These are phyloP conservation scores for Byssochlamys sp. DNA, from an alignment of 2,329 filamentous ascomycete species.

Conservation along the genomic window DNA sequence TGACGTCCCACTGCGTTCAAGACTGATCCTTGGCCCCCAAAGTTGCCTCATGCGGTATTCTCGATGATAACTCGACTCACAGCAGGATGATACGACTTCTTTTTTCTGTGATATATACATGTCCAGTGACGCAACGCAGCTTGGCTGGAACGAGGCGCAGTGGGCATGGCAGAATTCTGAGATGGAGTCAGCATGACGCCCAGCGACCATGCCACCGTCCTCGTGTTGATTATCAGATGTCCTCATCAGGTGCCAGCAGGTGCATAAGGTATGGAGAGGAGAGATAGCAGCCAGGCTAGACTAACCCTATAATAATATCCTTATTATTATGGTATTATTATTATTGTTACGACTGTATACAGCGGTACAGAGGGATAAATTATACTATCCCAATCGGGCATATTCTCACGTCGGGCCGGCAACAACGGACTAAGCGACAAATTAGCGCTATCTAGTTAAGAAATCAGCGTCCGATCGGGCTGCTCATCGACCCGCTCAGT, in stretches of 20 bases:
- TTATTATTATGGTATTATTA: neutral
- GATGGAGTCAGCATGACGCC: neutral
- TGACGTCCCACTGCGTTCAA: neutral
- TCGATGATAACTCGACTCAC: neutral
- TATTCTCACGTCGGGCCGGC: neutral
- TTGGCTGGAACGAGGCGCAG: too few relatives aligned
- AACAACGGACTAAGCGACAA: neutral
- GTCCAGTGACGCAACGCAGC: neutral
- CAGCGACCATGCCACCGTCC: neutral
- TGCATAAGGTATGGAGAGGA: neutral
- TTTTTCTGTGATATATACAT: neutral
- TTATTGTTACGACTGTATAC: too few relatives aligned
- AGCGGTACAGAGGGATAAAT: neutral
- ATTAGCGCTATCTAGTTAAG: neutral
- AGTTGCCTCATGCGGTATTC: neutral
- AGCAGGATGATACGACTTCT: neutral
- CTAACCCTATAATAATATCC: too few relatives aligned
- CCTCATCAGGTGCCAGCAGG: neutral
- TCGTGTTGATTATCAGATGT: neutral
- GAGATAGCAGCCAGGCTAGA: too few relatives aligned
- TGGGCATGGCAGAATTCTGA: too few relatives aligned
- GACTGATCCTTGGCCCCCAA: neutral
- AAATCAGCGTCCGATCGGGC: neutral
- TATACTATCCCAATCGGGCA: neutral
- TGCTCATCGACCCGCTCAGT: neutral